phyloP scores from a whole-genome alignment of 78 protist species.

The Chrysochromulina tobinii region DNA sequence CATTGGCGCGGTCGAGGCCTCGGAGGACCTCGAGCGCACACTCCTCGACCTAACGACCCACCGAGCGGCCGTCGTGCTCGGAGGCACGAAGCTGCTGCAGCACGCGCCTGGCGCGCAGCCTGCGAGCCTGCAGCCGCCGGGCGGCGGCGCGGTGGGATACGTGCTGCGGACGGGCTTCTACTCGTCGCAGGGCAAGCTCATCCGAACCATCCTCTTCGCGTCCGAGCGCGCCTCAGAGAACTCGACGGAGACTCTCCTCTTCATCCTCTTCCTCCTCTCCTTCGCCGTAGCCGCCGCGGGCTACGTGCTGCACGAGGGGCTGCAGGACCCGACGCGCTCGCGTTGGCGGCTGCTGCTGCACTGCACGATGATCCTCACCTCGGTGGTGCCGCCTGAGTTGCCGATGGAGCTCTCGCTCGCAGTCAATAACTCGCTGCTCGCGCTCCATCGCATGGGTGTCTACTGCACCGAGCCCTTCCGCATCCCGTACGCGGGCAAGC shows the following conservation, averaged over 20 bases:
- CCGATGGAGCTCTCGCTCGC: conserved; percentile 98
- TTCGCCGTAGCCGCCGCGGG: conserved; percentile 81
- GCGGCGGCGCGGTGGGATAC: conserved; percentile 64
- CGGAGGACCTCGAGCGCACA: neutral
- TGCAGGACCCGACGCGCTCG: conserved; percentile 5
- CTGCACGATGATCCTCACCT: conserved; percentile 72
- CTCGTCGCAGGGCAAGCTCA: conserved; percentile 91
- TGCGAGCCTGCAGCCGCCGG: conserved; percentile 32
- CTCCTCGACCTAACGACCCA: neutral
- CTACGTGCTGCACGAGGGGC: neutral
- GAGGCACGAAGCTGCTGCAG: conserved; percentile 43
- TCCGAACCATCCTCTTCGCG: conserved; percentile 90
- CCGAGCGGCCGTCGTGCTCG: conserved; percentile 11
- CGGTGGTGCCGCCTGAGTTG: conserved; percentile 98
- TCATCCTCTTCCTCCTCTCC: conserved; percentile 83
- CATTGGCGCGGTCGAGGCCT: neutral
- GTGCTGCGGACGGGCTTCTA: conserved; percentile 91
- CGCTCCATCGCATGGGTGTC: conserved; percentile 52
- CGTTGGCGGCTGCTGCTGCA: conserved; percentile 83
- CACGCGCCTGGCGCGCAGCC: neutral
- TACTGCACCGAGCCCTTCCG: conserved; percentile 99
- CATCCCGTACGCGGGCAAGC: conserved; percentile 96
- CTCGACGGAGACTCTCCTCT: conserved; percentile 74
- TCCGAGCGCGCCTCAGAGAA: conserved; percentile 59
- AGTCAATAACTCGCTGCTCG: conserved; percentile 45